Evolutionary conservation across 371 early-diverging fungal genomes (phyloP).

Genomic region (Saksenaea oblongispora): DNA sequence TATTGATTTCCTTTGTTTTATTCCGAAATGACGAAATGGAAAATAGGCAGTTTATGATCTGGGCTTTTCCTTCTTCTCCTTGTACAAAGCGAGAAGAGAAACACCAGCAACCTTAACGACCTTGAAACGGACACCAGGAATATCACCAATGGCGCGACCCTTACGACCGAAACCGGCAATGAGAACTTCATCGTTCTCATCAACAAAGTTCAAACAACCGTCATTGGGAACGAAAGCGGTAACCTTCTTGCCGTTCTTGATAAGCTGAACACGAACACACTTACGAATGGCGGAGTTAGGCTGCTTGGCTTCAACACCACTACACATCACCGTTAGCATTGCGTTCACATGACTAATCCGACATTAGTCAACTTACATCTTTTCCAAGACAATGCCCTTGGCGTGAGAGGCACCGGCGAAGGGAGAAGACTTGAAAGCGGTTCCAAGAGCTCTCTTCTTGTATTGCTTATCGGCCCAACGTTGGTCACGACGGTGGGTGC

Average conservation of each 20-base stretch:
- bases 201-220: slow-evolving; percentile 99
- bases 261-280: slow-evolving; percentile 99
- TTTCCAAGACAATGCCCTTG: slow-evolving; percentile 99
- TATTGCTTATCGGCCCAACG: slow-evolving; percentile 99
- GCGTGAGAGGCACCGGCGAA: slow-evolving; percentile 99
- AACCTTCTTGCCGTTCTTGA: slow-evolving; percentile 99
- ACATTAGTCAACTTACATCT: slow-evolving; percentile 77
- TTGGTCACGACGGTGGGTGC: slow-evolving; percentile 95
- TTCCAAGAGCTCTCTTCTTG: slow-evolving; percentile 98
- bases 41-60: slow-evolving; percentile 54
- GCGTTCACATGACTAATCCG: background rate
- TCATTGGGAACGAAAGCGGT: slow-evolving; percentile 99
- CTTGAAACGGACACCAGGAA: slow-evolving; percentile 99
- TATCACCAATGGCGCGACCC: slow-evolving; percentile 96
- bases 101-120: slow-evolving; percentile 99
- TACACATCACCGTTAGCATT: slow-evolving; percentile 30
- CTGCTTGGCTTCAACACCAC: slow-evolving; percentile 99
- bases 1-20: background rate
- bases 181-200: slow-evolving; percentile 97
- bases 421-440: slow-evolving; percentile 96
- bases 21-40: background rate
- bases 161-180: slow-evolving; percentile 97
- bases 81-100: slow-evolving; percentile 98
- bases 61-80: slow-evolving; percentile 99
- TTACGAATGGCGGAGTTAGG: slow-evolving; percentile 99